Percentiles rank a stretch among this genome's conserved stretches.
Conservation (phyloP, 1,139 yeast genomes). For the Debaryomycetaceae sp. region DNA sequence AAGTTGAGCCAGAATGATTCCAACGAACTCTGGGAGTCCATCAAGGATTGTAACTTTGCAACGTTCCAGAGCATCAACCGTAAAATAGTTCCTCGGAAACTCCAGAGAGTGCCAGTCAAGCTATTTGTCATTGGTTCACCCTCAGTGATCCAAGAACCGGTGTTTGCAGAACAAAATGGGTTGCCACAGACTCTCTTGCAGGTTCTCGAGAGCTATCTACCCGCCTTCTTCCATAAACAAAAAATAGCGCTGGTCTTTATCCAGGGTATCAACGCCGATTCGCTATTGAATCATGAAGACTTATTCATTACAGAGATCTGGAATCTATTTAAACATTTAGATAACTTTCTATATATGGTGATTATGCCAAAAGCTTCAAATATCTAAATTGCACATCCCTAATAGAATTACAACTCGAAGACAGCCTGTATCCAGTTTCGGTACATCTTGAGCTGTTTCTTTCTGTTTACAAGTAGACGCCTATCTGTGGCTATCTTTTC, state of each 20-base stretch:
- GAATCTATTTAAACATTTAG: conserved; percentile 55
- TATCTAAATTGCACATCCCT: neutral
- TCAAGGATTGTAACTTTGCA: conserved; percentile 30
- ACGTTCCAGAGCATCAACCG: conserved; percentile 17
- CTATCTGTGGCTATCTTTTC: conserved; percentile 85
- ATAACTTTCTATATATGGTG: conserved; percentile 71
- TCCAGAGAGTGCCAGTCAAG: conserved; percentile 55
- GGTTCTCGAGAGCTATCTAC: conserved; percentile 37
- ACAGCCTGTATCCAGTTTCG: conserved; percentile 96
- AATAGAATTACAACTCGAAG: conserved; percentile 32
- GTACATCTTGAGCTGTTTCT: conserved; percentile 90
- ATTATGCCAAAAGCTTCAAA: conserved; percentile 18
- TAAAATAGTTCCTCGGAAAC: conserved; percentile 34
- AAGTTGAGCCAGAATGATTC: conserved; percentile 62
- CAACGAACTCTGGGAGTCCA: conserved; percentile 52
- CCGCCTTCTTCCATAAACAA: conserved; percentile 33
- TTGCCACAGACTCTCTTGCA: conserved; percentile 34
- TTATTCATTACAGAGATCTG: conserved; percentile 53
- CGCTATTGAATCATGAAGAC: conserved; percentile 32
- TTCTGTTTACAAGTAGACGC: conserved; percentile 84
- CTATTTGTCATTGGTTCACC: conserved; percentile 50
- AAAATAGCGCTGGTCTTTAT: conserved; percentile 47
- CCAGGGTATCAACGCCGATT: conserved; percentile 62
- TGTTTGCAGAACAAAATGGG: conserved; percentile 21
- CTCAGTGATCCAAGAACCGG: conserved; percentile 47